Conservation (phyloP, 441 rosid species). For the Metrosideros polymorpha region DNA sequence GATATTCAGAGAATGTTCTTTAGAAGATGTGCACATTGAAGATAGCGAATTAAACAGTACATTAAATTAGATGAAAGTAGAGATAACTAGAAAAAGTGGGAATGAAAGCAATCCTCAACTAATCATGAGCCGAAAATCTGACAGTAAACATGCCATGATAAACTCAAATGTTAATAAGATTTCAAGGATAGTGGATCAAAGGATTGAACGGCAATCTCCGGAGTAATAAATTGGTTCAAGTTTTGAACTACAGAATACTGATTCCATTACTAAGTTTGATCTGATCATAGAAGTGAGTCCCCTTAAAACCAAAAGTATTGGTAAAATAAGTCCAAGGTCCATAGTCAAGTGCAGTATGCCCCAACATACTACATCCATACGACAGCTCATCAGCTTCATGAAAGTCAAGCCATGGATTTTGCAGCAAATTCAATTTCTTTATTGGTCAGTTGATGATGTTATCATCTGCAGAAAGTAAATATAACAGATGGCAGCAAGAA, state of each 20-base stretch:
- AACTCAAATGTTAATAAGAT: not conserved
- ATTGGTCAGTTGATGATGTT: not conserved
- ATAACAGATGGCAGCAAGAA: not conserved
- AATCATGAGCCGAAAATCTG: not conserved
- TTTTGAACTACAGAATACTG: not conserved
- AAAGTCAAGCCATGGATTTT: not conserved
- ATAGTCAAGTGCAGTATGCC: not conserved
- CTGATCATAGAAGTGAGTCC: not conserved
- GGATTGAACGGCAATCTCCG: not conserved
- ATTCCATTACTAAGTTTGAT: not conserved
- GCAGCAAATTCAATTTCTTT: not conserved
- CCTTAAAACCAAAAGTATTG: not conserved
- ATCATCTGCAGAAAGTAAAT: not conserved
- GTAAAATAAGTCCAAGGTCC: not conserved
- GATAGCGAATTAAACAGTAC: not conserved
- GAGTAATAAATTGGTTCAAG: not conserved
- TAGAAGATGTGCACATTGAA: not conserved
- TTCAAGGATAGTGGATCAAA: not conserved
- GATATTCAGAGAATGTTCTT: not conserved
- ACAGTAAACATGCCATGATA: not conserved
- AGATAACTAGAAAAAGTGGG: not conserved
- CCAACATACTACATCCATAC: not conserved
- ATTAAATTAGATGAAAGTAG: not conserved
- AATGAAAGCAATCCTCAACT: not conserved
- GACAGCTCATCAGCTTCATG: not conserved